These are phyloP conservation scores for Boletus subcaerulescens DNA, from an alignment of 768 basidiomycete genomes.

Conservation along the genomic window DNA sequence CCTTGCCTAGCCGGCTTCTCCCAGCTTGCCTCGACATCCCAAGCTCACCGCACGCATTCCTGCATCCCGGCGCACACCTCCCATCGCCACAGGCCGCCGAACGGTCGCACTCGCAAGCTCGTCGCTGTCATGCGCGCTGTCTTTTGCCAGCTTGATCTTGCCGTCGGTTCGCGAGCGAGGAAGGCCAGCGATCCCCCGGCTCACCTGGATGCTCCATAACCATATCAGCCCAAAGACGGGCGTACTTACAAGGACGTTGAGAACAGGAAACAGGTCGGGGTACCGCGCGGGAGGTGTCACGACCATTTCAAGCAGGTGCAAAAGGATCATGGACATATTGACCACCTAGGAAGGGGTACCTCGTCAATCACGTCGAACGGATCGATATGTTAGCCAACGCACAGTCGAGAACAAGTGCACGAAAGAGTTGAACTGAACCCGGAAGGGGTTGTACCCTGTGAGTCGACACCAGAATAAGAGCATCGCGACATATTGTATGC, in stretches of 20 bases:
- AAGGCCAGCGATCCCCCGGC: constrained; percentile 74
- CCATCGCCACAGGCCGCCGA: neutral
- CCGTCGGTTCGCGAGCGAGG: constrained; percentile 17
- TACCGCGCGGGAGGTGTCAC: constrained; percentile 68
- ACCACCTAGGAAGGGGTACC: constrained; percentile 36
- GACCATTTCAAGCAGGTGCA: constrained; percentile 66
- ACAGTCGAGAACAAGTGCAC: constrained; percentile 56
- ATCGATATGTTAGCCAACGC: constrained; percentile 7
- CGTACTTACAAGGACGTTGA: constrained; percentile 80
- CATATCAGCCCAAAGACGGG: constrained; percentile 80
- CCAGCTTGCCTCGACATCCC: too few species aligned
- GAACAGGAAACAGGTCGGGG: constrained; percentile 80
- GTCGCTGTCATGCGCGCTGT: constrained; percentile 1
- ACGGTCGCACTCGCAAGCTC: neutral
- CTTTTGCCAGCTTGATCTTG: neutral
- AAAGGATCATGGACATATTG: constrained; percentile 49
- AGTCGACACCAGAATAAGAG: constrained; percentile 78
- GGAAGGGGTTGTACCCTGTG: constrained; percentile 74
- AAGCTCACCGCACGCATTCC: too few species aligned
- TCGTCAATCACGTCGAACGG: constrained; percentile 3
- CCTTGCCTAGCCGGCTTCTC: too few species aligned
- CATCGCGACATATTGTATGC: constrained; percentile 67
- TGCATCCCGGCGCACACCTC: too few species aligned
- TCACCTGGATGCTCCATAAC: constrained; percentile 83
- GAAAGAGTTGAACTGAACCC: constrained; percentile 41